Evolutionary conservation across 805 yeast genomes (phyloP), one percentile per base, ranked within the genome.

Genomic region (Cyberlindnera maritima): DNA sequence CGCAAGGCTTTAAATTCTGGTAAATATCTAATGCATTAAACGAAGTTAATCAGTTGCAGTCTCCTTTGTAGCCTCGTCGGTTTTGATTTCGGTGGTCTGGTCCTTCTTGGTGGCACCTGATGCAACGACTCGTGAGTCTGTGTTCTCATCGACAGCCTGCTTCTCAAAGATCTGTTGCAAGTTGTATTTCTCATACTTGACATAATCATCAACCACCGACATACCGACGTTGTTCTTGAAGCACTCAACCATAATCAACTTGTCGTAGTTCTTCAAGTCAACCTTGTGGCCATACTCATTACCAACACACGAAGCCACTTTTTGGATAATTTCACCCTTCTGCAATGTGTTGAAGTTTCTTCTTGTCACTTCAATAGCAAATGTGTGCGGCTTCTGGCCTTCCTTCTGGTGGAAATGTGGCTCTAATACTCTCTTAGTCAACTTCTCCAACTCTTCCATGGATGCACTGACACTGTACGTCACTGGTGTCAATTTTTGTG

Each of bases 171-270:
- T 83, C 67, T 86, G 95, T 60, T 88, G 92, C 36, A 94, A 66
- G 61, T 94, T 94, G 66, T 77, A 89, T 60, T 82, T 83, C 57
- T 79, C 81, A 49, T 77, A 74, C 53, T 72, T 67, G 19, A 77
- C 81, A 58, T 79, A 88, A 46, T 79, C 77, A 46, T 79, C 76
- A 2, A 88, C 89, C 6, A 90, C 92, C 54, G 94, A 75, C 79
- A 88, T 81, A 7, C 99, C 99, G 29, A 94, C 76, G 51, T 87
- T 86, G 52, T 80, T 85, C 69, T 91, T 92, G 68, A 84, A 92
- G 61, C 97, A 87, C 63, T 89, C 96, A 3, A 94, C 85, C 43
- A 92, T 61, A 40, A 94, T 78, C 56, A 94, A 69, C 60, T 83
- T 82, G 50, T 91, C 96, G 59, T 79, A 88, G 12, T 80, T 67